phyloP scores from a whole-genome alignment of 495 filamentous ascomycete species.

The Lophium mytilinum region DNA sequence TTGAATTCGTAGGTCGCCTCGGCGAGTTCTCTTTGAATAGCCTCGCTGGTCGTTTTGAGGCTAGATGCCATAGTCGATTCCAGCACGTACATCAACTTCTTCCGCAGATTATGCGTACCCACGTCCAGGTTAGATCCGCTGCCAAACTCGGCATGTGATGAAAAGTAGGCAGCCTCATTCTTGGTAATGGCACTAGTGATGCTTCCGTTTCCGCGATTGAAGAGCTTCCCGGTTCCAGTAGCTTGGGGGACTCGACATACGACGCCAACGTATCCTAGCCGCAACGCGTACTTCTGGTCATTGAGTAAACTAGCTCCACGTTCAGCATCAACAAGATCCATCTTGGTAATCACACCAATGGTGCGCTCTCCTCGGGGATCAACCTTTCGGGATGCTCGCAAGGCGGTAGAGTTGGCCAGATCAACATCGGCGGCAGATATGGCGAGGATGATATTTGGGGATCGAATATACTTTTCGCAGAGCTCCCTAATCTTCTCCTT shows the following conservation, averaged over 20 bases:
- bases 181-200: conserved; percentile 73
- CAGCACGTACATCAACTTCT: conserved; percentile 93
- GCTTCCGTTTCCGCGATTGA: conserved; percentile 75
- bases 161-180: conserved; percentile 87
- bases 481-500: conserved; percentile 95
- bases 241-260: conserved; percentile 70
- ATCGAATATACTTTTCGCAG: conserved; percentile 95
- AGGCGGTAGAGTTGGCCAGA: conserved; percentile 88
- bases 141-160: conserved; percentile 77
- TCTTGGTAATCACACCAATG: conserved; percentile 97
- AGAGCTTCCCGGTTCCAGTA: conserved; percentile 51
- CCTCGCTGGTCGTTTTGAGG: conserved; percentile 76
- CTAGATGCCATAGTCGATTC: conserved; percentile 95
- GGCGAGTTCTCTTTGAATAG: conserved; percentile 89
- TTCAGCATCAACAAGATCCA: conserved; percentile 88
- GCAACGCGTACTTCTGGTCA: conserved; percentile 88
- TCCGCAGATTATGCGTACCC: conserved; percentile 77
- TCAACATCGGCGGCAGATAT: conserved; percentile 98
- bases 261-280: conserved; percentile 95
- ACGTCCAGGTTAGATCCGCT: conserved; percentile 60
- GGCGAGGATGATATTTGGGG: conserved; percentile 92
- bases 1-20: conserved; percentile 99
- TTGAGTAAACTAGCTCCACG: conserved; percentile 69
- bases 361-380: conserved; percentile 93
- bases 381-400: conserved; percentile 82